Base-by-base conservation (phyloP, 2,329 filamentous ascomycete species). In the Nigrograna mackinnonii region DNA sequence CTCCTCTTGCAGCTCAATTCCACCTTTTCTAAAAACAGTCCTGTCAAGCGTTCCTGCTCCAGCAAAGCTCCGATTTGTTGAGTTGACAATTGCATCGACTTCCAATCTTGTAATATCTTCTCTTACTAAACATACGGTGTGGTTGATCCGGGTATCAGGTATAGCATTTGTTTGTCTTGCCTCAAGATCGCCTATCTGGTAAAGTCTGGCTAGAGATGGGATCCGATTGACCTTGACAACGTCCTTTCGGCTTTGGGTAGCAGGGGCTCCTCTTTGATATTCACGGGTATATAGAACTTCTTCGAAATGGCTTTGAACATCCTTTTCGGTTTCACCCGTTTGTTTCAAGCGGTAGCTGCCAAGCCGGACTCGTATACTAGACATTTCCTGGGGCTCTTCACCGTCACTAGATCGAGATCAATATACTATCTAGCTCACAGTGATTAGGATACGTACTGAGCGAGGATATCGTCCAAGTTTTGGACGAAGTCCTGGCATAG, bases 101-200 rank as follows among this genome's bases (percentile, higher is more conserved):
- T 61, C 56, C 1, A 69, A 26, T 19, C 45, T 58, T 2, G 64
- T 66, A 18, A 69, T 68, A 20, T 68, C 63, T 37, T 64, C 57
- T 35, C 57, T 55, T 6, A 58, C 21, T 9, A 68, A 30, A 22
- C 56, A 63, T 0, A 69, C 52, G 4, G 42, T 59, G 5, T 58
- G 32, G 17, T 68, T 66, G 50, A 62, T 55, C 1, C 41, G 35
- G 11, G 37, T 41, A 4, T 58, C 58, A 14, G 59, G 50, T 4
- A 46, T 48, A 3, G 54, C 53, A 34, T 54, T 37, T 1, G 64
- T 67, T 1, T 48, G 35, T 22, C 54, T 60, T 6, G 44, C 34
- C 22, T 60, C 50, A 4, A 68, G 49, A 6, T 53, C 48, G 1
- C 54, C 56, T 2, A 55, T 33, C 22, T 58, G 49, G 36, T 66